Percentiles rank a stretch among this genome's conserved stretches.
Conservation (phyloP, 2,329 filamentous ascomycete species). For the Shiraia bambusicola region DNA sequence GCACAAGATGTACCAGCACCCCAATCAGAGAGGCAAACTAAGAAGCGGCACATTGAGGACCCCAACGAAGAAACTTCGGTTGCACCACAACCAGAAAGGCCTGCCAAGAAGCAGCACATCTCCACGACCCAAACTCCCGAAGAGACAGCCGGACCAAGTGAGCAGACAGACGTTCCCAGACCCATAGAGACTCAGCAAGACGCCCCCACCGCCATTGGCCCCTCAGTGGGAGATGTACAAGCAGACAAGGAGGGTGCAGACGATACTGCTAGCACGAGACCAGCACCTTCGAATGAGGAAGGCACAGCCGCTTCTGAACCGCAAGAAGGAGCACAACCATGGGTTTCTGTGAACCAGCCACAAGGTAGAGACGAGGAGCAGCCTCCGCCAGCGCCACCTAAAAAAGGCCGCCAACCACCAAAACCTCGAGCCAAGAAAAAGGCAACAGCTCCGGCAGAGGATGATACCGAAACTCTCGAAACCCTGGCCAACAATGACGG, state of each 20-base stretch:
- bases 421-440: conserved; percentile 14
- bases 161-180: neutral
- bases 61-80: conserved; percentile 4
- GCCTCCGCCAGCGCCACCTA: conserved; percentile 7
- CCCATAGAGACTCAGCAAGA: conserved; percentile 1
- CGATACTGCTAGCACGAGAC: neutral
- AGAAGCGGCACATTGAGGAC: conserved; percentile 22
- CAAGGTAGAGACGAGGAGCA: conserved; percentile 15
- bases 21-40: conserved; percentile 16
- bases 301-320: conserved; percentile 9
- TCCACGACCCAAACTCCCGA: too few species aligned
- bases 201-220: neutral
- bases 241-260: neutral
- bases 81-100: neutral
- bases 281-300: neutral
- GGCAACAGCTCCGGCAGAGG: conserved; percentile 1
- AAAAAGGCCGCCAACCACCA: conserved; percentile 14
- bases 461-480: conserved; percentile 9
- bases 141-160: too few species aligned
- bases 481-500: conserved; percentile 11
- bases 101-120: neutral
- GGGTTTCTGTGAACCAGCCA: conserved; percentile 35
- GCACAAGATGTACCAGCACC: neutral
- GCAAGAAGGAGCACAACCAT: conserved; percentile 18
- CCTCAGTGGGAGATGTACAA: neutral